A percentile compares a stretch with the other conserved stretches of the same genome.
Evolutionary conservation across 768 basidiomycete genomes (phyloP).

Genomic region (Gymnopilus junonius): DNA sequence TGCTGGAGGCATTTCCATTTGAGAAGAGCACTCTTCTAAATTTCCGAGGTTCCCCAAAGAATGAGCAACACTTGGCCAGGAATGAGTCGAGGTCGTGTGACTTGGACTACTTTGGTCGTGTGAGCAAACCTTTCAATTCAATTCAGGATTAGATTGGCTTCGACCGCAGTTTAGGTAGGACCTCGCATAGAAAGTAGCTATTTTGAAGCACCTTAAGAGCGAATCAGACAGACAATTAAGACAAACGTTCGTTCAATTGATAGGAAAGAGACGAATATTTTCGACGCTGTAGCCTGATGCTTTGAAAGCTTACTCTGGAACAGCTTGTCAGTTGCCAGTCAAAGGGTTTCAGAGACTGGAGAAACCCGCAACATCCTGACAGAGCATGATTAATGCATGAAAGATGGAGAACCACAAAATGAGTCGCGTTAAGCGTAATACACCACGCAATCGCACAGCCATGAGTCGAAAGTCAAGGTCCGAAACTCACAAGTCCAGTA

Average conservation of each 20-base stretch:
- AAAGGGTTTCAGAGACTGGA: background rate
- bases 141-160: background rate
- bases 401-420: too few relatives aligned
- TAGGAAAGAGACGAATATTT: background rate
- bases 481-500: background rate
- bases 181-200: background rate
- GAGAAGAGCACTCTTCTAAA: background rate
- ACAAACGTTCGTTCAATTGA: background rate
- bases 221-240: background rate
- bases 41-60: background rate
- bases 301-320: background rate
- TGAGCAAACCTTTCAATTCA: slow-evolving; percentile 1
- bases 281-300: background rate
- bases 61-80: background rate
- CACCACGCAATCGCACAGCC: background rate
- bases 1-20: background rate
- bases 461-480: background rate
- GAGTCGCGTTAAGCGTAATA: too few relatives aligned
- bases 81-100: slow-evolving; percentile 4
- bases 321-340: background rate
- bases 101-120: background rate
- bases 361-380: background rate
- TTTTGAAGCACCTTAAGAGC: background rate
- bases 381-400: too few relatives aligned
- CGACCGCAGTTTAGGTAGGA: background rate